phyloP scores from a whole-genome alignment of 768 basidiomycete genomes.

The Chalciporus sphaerocephalus region DNA sequence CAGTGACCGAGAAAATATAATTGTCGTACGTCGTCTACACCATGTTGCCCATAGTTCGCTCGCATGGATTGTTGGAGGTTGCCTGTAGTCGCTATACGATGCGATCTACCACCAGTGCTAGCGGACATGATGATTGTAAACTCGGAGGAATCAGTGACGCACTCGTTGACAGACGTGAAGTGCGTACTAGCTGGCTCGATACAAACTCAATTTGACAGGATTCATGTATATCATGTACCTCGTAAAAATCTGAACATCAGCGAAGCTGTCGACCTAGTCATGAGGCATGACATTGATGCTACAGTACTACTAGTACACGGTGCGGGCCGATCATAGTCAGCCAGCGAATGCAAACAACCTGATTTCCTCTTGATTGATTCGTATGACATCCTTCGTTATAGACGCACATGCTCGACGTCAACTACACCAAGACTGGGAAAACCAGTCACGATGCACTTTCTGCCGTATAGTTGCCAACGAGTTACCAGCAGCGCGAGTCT shows the following conservation, averaged over 20 bases:
- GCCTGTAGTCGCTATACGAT: constrained; percentile 21
- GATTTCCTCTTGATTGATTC: background rate
- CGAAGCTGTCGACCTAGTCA: too few species aligned
- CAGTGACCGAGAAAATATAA: background rate
- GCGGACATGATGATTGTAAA: constrained; percentile 8
- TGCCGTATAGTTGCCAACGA: constrained; percentile 59
- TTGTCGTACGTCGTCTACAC: constrained; percentile 52
- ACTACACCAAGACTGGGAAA: constrained; percentile 45
- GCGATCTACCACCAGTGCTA: constrained; percentile 18
- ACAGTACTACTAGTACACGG: too few species aligned
- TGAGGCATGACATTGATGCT: too few species aligned
- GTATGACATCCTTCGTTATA: constrained; percentile 77
- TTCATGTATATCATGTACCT: too few species aligned
- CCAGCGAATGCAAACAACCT: background rate
- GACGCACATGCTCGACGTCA: constrained; percentile 51
- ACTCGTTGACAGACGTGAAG: too few species aligned
- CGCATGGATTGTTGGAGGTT: constrained; percentile 42
- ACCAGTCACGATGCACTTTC: constrained; percentile 50
- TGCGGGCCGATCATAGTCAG: background rate
- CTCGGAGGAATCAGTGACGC: too few species aligned
- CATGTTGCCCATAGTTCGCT: constrained; percentile 47
- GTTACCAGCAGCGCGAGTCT: constrained; percentile 46
- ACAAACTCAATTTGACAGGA: background rate
- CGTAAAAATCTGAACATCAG: too few species aligned
- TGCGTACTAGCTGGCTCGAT: background rate